Evolutionary conservation across 2,329 filamentous ascomycete genomes (phyloP).

Genomic region (Clonostachys solani): DNA sequence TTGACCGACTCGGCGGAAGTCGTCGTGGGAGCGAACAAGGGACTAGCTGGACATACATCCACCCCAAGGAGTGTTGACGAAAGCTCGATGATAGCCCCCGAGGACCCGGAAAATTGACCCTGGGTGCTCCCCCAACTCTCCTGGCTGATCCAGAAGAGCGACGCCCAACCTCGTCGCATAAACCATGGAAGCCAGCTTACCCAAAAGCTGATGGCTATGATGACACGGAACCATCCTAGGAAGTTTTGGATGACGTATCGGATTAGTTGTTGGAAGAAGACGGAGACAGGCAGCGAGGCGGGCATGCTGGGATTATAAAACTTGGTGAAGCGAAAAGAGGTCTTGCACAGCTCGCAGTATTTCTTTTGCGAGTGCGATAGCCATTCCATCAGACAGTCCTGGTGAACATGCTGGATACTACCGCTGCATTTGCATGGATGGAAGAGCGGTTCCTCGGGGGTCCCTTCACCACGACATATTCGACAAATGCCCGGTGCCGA

Average conservation of each 20-base stretch:
- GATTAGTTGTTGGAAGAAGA: slow-evolving; percentile 77
- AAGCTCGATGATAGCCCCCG: slow-evolving; percentile 15
- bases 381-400: slow-evolving; percentile 98
- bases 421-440: slow-evolving; percentile 99
- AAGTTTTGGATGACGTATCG: slow-evolving; percentile 69
- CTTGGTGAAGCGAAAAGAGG: slow-evolving; percentile 95
- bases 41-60: slow-evolving; percentile 26
- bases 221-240: slow-evolving; percentile 72
- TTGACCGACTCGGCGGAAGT: slow-evolving; percentile 22
- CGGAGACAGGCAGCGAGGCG: slow-evolving; percentile 67
- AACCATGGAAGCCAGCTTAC: slow-evolving; percentile 82
- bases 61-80: slow-evolving; percentile 15
- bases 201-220: slow-evolving; percentile 84
- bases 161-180: slow-evolving; percentile 89
- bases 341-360: slow-evolving; percentile 99
- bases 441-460: slow-evolving; percentile 80
- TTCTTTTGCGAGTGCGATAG: slow-evolving; percentile 98
- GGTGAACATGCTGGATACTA: slow-evolving; percentile 97
- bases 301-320: slow-evolving; percentile 96
- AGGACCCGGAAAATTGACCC: background rate
- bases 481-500: slow-evolving; percentile 74
- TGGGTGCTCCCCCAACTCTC: slow-evolving; percentile 40
- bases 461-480: slow-evolving; percentile 90
- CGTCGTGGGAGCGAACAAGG: slow-evolving; percentile 22
- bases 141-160: slow-evolving; percentile 93